Evolutionary conservation across 768 basidiomycete species (phyloP), one percentile per base, ranked within the genome.

Genomic region (Trametes cubensis): DNA sequence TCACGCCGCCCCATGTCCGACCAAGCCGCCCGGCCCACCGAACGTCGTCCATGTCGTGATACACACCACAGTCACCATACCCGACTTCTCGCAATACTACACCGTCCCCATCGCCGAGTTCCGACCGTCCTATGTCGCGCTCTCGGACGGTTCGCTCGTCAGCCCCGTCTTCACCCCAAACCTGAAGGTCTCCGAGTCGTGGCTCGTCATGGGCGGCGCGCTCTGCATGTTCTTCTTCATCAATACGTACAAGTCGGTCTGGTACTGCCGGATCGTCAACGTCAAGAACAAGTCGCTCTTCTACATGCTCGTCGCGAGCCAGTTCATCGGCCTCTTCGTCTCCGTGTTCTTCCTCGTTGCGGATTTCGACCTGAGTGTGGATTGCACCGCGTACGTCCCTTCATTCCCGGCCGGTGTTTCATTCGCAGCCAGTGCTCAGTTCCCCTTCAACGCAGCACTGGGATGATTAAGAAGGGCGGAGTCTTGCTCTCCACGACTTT

Each of bases 201-300:
- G 75, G 62, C 71, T 88, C 17, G 67, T 86, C 60, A 72, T 84
- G 26, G 72, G 75, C n/a, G 83, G 82, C 34, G 75, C 78, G 39
- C 73, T 87, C 54, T 74, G 77, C 39, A 77, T 79, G 67, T 69
- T 87, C 28, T 86, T 85, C 66, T 56, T 81, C 45, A 71, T 83
- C 61, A 89, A 85, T 66, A 78, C 84, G 45, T 55, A 79, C 53
- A 77, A 79, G 41, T 80, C 83, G 15, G 74, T 77, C 42, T 76
- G 79, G 61, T 88, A 85, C 70, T 68, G 87, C 28, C 77, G 82
- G 38, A 74, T 81, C 38, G 80, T 79, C n/a, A 82, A 76, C 66
- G 78, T 86, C 42, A 85, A 84, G 72, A 81, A 80, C 68, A 87
- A 83, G 68, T 74, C 69, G 0, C 78, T 88, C n/a, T 84, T 88